Conservation (phyloP, 2,329 filamentous ascomycete species). For the Beauveria medogensis region DNA sequence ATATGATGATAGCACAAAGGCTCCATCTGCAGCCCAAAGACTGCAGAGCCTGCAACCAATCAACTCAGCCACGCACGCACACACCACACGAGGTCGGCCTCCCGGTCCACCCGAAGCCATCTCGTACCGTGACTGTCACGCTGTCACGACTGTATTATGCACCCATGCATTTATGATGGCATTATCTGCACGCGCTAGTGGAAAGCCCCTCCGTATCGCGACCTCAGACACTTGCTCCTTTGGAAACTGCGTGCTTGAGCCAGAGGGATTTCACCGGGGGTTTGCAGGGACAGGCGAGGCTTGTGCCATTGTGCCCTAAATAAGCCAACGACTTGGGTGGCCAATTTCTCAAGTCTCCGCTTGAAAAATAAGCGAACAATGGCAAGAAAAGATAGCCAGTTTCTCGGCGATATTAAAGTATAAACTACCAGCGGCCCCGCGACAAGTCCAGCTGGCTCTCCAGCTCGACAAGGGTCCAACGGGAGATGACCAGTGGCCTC, state of each 20-base stretch:
- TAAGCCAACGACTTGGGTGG: background rate
- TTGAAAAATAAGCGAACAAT: background rate
- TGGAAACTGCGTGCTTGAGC: background rate
- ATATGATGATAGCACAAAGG: background rate
- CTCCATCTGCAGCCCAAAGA: background rate
- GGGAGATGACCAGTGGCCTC: slow-evolving; percentile 3
- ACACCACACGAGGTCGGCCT: background rate
- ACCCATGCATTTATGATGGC: slow-evolving; percentile 4
- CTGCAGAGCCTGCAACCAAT: background rate
- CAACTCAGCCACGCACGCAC: background rate
- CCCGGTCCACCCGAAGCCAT: slow-evolving; percentile 8
- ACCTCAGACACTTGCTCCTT: slow-evolving; percentile 2
- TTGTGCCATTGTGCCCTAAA: background rate
- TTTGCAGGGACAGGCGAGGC: background rate
- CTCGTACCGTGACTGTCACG: background rate
- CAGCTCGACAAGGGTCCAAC: slow-evolving; percentile 4
- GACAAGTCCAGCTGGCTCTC: slow-evolving; percentile 2
- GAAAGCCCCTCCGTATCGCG: slow-evolving; percentile 5
- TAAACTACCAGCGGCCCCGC: background rate
- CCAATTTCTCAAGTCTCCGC: background rate
- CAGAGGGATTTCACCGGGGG: too few relatives aligned
- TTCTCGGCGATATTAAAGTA: background rate
- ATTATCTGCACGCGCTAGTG: slow-evolving; percentile 1
- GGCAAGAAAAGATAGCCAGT: background rate
- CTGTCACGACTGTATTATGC: background rate